Conservation (phyloP, 495 filamentous ascomycete genomes). For the Neurospora sp. region DNA sequence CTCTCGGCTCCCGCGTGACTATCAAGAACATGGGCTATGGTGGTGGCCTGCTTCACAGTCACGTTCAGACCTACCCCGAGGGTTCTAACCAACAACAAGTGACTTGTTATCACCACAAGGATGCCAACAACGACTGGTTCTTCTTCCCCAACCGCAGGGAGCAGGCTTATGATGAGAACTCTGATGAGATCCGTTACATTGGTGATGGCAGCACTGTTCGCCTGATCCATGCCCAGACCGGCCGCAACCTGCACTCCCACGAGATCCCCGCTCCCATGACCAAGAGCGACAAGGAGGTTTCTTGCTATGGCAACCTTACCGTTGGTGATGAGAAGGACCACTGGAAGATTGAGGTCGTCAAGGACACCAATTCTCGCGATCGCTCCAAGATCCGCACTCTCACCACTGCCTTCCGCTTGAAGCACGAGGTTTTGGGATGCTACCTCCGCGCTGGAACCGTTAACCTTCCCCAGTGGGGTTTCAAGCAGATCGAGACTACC, state of each 20-base stretch:
- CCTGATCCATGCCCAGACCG: conserved; percentile 89
- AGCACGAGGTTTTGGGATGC: conserved; percentile 73
- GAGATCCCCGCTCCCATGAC: conserved; percentile 76
- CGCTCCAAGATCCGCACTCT: conserved; percentile 80
- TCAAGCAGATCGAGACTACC: conserved; percentile 98
- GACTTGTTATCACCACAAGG: conserved; percentile 98
- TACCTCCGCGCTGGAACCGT: conserved; percentile 93
- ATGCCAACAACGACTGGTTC: conserved; percentile 99
- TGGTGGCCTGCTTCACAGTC: conserved; percentile 92
- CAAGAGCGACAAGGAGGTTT: conserved; percentile 87
- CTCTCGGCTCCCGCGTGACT: conserved; percentile 78
- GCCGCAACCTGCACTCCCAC: conserved; percentile 93
- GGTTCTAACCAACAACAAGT: conserved; percentile 92
- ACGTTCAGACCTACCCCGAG: conserved; percentile 91
- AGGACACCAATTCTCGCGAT: conserved; percentile 78
- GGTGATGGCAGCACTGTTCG: conserved; percentile 72
- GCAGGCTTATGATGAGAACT: conserved; percentile 48
- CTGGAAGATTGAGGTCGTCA: conserved; percentile 88
- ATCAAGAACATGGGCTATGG: conserved; percentile 99
- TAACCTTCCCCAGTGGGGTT: conserved; percentile 97
- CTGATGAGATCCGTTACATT: conserved; percentile 59
- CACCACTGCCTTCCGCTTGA: conserved; percentile 86
- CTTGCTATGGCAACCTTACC: conserved; percentile 92
- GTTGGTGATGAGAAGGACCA: conserved; percentile 97
- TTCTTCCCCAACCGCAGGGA: conserved; percentile 85